Evolutionary conservation across 495 filamentous ascomycete genomes (phyloP).

Genomic region (Elaphomyces granulatus): DNA sequence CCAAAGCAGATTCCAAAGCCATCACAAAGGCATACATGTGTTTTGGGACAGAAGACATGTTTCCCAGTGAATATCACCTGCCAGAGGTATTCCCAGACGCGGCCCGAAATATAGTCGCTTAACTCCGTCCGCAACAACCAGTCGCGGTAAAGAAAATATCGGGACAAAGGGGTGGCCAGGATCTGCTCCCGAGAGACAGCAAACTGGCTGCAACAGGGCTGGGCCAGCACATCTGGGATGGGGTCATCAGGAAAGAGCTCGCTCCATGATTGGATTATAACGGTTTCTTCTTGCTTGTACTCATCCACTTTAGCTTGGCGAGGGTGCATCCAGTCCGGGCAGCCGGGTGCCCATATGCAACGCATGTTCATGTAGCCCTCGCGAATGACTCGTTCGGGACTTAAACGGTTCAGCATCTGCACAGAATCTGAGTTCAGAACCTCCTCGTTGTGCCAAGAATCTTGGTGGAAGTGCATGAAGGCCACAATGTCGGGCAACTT

Average conservation of each 20-base stretch:
- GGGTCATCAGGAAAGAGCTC: constrained; percentile 41
- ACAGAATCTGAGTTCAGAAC: constrained; percentile 35
- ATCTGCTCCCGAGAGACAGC: constrained; percentile 41
- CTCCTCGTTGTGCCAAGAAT: constrained; percentile 51
- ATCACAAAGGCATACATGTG: constrained; percentile 63
- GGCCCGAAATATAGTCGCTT: constrained; percentile 52
- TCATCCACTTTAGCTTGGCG: constrained; percentile 33
- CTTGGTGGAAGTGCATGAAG: constrained; percentile 56
- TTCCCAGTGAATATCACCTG: constrained; percentile 51
- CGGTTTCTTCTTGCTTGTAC: constrained; percentile 45
- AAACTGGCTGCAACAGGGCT: constrained; percentile 59
- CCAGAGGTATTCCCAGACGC: constrained; percentile 67
- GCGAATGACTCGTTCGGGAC: constrained; percentile 36
- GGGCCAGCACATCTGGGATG: constrained; percentile 39
- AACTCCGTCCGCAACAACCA: constrained; percentile 51
- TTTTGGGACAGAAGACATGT: constrained; percentile 43
- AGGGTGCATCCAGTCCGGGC: constrained; percentile 53
- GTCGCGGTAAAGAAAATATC: constrained; percentile 50
- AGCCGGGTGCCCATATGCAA: constrained; percentile 46
- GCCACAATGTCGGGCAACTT: constrained; percentile 49
- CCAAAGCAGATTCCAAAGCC: constrained; percentile 70
- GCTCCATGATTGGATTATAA: constrained; percentile 39
- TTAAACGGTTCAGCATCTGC: constrained; percentile 39
- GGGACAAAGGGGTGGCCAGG: constrained; percentile 39
- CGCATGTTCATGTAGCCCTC: constrained; percentile 54